Evolutionary conservation across 116 monocot species (phyloP).

Genomic region (Papilionanthe hybrid): DNA sequence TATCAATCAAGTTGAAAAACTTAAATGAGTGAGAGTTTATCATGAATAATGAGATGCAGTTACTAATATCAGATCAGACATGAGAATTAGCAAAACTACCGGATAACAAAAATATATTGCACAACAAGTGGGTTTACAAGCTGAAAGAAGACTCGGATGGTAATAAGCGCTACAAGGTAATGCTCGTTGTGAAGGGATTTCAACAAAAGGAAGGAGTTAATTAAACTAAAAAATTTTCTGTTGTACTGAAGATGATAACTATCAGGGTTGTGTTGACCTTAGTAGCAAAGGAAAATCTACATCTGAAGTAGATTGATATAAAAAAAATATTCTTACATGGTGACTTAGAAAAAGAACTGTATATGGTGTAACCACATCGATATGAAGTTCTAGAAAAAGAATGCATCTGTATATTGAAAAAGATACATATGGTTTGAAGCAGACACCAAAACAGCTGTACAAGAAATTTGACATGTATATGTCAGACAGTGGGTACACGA

Average conservation of each 20-base stretch:
- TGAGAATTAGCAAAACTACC: background rate
- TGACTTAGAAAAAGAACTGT: background rate
- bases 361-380: background rate
- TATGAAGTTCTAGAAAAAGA: background rate
- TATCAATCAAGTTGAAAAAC: background rate
- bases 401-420: background rate
- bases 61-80: too few relatives aligned
- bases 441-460: background rate
- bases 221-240: background rate
- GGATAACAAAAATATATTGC: background rate
- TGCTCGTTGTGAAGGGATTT: conserved; percentile 1
- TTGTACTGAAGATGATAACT: too few relatives aligned
- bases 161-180: conserved; percentile 4
- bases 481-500: background rate
- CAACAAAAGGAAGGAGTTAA: background rate
- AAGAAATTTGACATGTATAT: background rate
- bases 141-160: background rate
- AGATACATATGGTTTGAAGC: background rate
- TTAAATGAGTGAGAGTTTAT: conserved; percentile 4
- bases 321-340: background rate
- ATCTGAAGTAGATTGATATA: conserved; percentile 4
- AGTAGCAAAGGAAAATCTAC: background rate
- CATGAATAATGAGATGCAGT: conserved; percentile 1
- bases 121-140: background rate
- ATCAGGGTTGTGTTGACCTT: background rate